Evolutionary conservation across 192 early-diverging fungal species (phyloP), one percentile per base, ranked within the genome.

Genomic region (Coemansia sp.): DNA sequence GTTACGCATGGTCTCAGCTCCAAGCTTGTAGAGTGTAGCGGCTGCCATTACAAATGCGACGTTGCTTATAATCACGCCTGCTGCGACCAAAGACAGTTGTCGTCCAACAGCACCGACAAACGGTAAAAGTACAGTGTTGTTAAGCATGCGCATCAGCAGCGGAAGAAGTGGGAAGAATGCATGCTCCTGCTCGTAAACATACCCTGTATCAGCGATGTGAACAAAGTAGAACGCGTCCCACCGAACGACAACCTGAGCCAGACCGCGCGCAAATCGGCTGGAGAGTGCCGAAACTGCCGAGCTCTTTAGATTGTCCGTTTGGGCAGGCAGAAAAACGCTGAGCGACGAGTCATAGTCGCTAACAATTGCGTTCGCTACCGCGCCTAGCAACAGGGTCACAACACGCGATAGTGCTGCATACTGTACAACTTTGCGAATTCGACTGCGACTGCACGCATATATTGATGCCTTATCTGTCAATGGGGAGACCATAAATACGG

Each of bases 161-260:
- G 92, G 91, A 30, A 91, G 59, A 24, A 90, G 73, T 11, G 95
- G 93, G 58, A 93, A 89, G 62, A 97, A 97, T 0, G 95, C 95
- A 71, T 87, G 80, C 55, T 87, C 88, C 62, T 97, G 91, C 62
- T 97, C 95, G 68, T 86, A 92, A 1, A 83, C 64, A 61, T 97
- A 97, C 3, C 89, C 89, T 21, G 81, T 52, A 57, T 86, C 82
- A 1, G 92, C 84, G 50, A 93, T 88, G 41, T 87, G 80, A 21
- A 87, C 54, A 79, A 93, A 94, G 68, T 95, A 94, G 56, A 94
- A 82, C 0, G 91, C 83, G 63, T 97, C 95, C 95, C 95, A 97
- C 7, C 91, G 80, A 8, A 93, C 69, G 63, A 91, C 87, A 3
- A 85, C 81, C 8, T 55, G 59, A 19, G 71, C 59, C 52, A 62